A percentile compares a stretch with the other conserved stretches of the same genome.
These are phyloP conservation scores for Umbelopsis sp. DNA, from an alignment of 192 early-diverging fungal genomes.

Conservation along the genomic window DNA sequence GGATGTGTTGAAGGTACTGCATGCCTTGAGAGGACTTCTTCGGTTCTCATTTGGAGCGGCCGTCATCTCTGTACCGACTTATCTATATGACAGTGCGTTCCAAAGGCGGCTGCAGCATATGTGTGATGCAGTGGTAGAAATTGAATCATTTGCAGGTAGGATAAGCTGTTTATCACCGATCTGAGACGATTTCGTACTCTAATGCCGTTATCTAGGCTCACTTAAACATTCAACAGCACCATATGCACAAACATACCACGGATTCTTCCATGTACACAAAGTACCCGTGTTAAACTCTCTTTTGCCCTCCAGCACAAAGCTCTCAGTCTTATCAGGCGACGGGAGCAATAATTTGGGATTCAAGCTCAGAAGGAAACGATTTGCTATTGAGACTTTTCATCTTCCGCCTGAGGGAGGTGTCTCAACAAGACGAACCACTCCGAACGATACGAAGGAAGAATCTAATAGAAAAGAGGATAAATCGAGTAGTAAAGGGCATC, in stretches of 20 bases:
- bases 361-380: conserved; percentile 85
- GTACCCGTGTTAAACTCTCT: conserved; percentile 78
- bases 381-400: conserved; percentile 90
- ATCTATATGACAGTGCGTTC: conserved; percentile 65
- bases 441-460: not conserved
- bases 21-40: conserved; percentile 74
- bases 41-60: conserved; percentile 75
- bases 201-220: conserved; percentile 41
- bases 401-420: conserved; percentile 94
- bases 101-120: conserved; percentile 76
- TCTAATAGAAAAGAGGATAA: conserved; percentile 12
- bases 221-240: conserved; percentile 52
- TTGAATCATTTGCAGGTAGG: conserved; percentile 92
- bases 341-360: conserved; percentile 81
- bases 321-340: conserved; percentile 65
- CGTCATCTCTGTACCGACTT: conserved; percentile 80
- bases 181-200: not conserved
- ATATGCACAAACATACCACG: conserved; percentile 80
- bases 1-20: conserved; percentile 70
- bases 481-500: conserved; percentile 3
- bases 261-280: conserved; percentile 86
- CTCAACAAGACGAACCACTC: conserved; percentile 55
- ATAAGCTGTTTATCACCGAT: not conserved
- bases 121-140: conserved; percentile 83
- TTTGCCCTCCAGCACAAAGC: conserved; percentile 65